Percentiles rank a stretch among this genome's conserved stretches.
Conservation (phyloP, 257 asterid genomes). For the Ophiorrhiza pumila region DNA sequence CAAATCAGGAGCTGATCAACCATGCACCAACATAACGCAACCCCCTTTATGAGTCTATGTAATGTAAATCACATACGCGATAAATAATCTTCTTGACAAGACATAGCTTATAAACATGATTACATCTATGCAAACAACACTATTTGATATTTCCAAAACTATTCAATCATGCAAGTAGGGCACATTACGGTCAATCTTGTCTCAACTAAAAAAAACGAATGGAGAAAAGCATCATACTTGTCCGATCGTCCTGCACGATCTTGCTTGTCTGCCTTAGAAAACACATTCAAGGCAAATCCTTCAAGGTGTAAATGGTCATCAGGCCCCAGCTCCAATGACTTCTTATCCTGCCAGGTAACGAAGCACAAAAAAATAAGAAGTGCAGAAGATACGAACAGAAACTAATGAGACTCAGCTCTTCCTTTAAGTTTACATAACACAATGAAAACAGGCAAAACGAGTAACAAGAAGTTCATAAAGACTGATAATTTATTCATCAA, state of each 20-base stretch:
- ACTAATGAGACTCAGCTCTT: not conserved
- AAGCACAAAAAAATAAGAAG: not conserved
- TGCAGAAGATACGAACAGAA: not conserved
- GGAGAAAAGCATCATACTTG: constrained; percentile 42
- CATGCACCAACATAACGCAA: not conserved
- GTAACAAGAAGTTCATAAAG: not conserved
- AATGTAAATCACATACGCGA: not conserved
- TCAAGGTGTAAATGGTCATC: constrained; percentile 82
- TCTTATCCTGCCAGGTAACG: constrained; percentile 64
- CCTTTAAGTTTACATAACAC: not conserved
- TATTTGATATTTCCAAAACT: too few relatives aligned
- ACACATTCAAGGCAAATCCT: constrained; percentile 88
- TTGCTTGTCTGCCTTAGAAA: constrained; percentile 91
- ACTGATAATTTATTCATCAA: not conserved
- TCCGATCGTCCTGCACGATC: constrained; percentile 90
- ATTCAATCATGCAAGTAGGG: not conserved
- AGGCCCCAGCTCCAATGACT: constrained; percentile 73
- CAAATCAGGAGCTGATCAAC: not conserved
- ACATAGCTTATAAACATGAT: not conserved
- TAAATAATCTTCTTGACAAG: not conserved
- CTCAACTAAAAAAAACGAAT: not conserved
- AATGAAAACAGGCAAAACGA: not conserved
- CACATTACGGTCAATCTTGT: not conserved
- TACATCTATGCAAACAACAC: not conserved
- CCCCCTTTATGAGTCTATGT: not conserved